Percentiles rank a stretch among this genome's conserved stretches.
phyloP scores from a whole-genome alignment of 2,329 filamentous ascomycete species.

The Cercospora sp. region DNA sequence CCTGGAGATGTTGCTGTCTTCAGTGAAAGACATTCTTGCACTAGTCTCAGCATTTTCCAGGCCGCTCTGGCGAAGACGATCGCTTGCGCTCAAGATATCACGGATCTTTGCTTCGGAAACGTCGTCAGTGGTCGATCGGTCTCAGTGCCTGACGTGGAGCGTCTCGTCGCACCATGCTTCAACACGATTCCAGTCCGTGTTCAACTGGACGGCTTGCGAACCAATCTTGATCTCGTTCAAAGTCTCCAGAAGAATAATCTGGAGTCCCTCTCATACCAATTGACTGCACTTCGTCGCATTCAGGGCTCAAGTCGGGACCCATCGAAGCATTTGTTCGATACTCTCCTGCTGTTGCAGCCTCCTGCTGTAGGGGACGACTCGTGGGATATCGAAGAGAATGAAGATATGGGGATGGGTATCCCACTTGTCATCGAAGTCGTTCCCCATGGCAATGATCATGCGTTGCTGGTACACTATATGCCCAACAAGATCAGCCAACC shows the following conservation, averaged over 20 bases:
- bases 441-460: constrained; percentile 55
- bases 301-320: constrained; percentile 53
- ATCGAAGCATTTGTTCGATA: constrained; percentile 69
- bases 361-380: constrained; percentile 51
- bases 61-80: constrained; percentile 70
- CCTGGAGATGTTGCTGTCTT: constrained; percentile 48
- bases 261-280: constrained; percentile 65
- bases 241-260: constrained; percentile 63
- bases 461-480: constrained; percentile 51
- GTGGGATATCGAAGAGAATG: constrained; percentile 56
- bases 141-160: constrained; percentile 64
- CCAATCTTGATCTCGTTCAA: constrained; percentile 60
- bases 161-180: constrained; percentile 84
- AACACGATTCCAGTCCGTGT: constrained; percentile 78
- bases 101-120: constrained; percentile 83
- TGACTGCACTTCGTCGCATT: constrained; percentile 71
- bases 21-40: constrained; percentile 55
- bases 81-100: constrained; percentile 53
- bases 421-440: constrained; percentile 75
- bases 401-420: constrained; percentile 64
- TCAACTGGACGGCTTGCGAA: constrained; percentile 50
- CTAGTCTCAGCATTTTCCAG: constrained; percentile 67
- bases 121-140: constrained; percentile 76
- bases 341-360: constrained; percentile 75
- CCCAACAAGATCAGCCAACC: constrained; percentile 62